phyloP scores from a whole-genome alignment of 257 asterid genomes.

The Petunia axillaris region DNA sequence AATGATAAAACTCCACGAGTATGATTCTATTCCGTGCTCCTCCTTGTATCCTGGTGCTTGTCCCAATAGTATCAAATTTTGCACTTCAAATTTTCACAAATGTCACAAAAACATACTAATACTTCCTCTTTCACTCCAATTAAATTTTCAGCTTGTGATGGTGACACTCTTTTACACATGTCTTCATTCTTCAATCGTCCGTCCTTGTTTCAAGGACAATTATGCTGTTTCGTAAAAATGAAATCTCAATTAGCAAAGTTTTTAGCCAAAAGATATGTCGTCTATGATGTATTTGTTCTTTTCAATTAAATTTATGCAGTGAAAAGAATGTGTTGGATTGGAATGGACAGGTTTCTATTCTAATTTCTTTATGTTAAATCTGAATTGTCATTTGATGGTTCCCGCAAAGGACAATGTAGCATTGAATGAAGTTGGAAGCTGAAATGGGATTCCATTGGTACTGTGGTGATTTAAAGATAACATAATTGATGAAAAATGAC shows the following conservation, averaged over 20 bases:
- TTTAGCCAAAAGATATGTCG: background rate
- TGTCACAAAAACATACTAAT: background rate
- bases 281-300: background rate
- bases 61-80: constrained; percentile 1
- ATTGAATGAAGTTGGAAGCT: background rate
- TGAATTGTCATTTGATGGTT: background rate
- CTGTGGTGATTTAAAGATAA: background rate
- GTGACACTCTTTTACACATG: constrained; percentile 16
- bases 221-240: background rate
- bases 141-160: background rate
- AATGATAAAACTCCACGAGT: constrained; percentile 5
- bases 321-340: background rate
- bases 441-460: background rate
- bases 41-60: background rate
- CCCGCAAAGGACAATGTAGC: background rate
- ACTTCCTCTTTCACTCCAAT: background rate
- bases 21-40: too few species aligned
- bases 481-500: constrained; percentile 7
- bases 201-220: background rate
- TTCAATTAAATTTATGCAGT: background rate
- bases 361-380: constrained; percentile 6
- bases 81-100: background rate
- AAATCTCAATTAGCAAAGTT: background rate
- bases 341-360: background rate
- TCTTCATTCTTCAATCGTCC: background rate